phyloP scores from a whole-genome alignment of 345 rosid species.

The Rhodamnia argentea region DNA sequence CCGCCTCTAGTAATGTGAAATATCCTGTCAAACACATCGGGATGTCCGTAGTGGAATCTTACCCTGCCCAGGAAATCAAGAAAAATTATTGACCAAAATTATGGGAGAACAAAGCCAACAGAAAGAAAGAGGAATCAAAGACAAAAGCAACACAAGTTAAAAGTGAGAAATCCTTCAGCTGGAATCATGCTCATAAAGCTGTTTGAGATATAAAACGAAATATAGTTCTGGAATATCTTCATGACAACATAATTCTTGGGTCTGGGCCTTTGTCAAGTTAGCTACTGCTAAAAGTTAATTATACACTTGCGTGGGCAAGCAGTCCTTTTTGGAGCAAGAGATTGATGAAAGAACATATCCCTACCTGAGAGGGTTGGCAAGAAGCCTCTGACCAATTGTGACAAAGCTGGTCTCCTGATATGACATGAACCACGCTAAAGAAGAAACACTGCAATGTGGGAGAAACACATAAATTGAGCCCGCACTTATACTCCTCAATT shows the following conservation, averaged over 20 bases:
- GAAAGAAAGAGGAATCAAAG: background rate
- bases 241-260: background rate
- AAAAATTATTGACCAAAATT: background rate
- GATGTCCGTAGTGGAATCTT: slow-evolving; percentile 96
- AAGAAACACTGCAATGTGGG: slow-evolving; percentile 68
- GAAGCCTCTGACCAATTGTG: slow-evolving; percentile 93
- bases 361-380: slow-evolving; percentile 89
- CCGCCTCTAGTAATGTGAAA: slow-evolving; percentile 99
- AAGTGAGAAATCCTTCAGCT: background rate
- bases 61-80: slow-evolving; percentile 40
- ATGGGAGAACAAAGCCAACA: background rate
- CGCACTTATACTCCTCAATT: background rate
- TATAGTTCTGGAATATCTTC: background rate
- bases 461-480: background rate
- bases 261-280: background rate
- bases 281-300: background rate
- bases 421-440: slow-evolving; percentile 99
- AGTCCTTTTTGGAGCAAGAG: background rate
- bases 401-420: slow-evolving; percentile 97
- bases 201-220: background rate
- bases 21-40: slow-evolving; percentile 87
- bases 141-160: background rate
- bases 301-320: background rate
- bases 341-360: background rate
- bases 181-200: background rate